Evolutionary conservation across 495 filamentous ascomycete genomes (phyloP).

Genomic region (Pyrenula aspistea): DNA sequence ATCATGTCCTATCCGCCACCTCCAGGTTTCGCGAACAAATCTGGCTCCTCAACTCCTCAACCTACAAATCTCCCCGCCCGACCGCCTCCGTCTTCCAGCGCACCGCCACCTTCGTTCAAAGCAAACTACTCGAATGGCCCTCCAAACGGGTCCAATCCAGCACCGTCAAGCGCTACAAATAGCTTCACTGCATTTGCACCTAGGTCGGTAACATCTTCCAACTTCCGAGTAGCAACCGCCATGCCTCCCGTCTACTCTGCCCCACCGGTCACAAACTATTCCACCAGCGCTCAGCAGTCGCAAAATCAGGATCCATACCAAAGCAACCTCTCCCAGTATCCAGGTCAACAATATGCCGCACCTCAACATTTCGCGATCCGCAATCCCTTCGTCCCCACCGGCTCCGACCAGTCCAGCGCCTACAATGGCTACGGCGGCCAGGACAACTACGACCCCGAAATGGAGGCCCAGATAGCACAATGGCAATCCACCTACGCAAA

Average conservation of each 20-base stretch:
- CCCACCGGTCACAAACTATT: slow-evolving; percentile 1
- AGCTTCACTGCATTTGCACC: slow-evolving; percentile 49
- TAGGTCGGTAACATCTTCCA: slow-evolving; percentile 42
- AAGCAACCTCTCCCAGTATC: slow-evolving; percentile 21
- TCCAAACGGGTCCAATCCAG: slow-evolving; percentile 2
- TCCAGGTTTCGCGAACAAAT: slow-evolving; percentile 57
- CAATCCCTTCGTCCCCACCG: slow-evolving; percentile 72
- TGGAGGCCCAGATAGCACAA: slow-evolving; percentile 86
- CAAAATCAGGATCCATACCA: slow-evolving; percentile 5
- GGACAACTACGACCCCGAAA: slow-evolving; percentile 62
- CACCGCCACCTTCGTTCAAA: slow-evolving; percentile 43
- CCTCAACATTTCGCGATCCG: slow-evolving; percentile 50
- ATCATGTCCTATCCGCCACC: slow-evolving; percentile 92
- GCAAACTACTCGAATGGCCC: slow-evolving; percentile 20
- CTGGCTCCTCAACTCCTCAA: slow-evolving; percentile 26
- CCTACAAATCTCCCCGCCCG: slow-evolving; percentile 72
- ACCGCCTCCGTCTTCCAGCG: slow-evolving; percentile 54
- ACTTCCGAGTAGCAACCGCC: neutral
- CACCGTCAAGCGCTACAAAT: slow-evolving; percentile 21
- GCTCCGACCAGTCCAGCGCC: slow-evolving; percentile 20
- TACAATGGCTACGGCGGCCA: slow-evolving; percentile 28
- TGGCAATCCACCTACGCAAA: slow-evolving; percentile 88
- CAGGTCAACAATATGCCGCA: slow-evolving; percentile 36
- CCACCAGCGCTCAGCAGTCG: slow-evolving; percentile 5
- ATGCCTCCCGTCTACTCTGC: neutral